These are phyloP conservation scores for Hypoxylon sp. DNA, from an alignment of 2,329 filamentous ascomycete genomes.

Conservation along the genomic window DNA sequence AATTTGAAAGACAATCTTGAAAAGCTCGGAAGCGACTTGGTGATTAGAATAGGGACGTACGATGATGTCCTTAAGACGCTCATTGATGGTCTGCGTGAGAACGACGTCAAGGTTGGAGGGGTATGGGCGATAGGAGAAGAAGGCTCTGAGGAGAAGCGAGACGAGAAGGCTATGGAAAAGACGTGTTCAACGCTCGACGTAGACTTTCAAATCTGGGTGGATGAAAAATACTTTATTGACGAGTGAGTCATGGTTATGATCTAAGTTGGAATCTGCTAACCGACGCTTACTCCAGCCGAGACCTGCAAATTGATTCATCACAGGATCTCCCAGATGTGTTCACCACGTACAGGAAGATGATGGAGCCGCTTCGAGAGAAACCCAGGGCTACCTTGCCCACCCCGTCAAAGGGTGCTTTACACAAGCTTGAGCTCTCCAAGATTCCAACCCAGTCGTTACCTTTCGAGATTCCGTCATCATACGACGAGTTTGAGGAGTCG, in stretches of 20 bases:
- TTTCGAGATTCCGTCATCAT: constrained; percentile 67
- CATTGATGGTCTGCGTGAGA: constrained; percentile 56
- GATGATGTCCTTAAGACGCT: constrained; percentile 67
- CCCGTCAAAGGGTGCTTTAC: constrained; percentile 61
- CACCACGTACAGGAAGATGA: constrained; percentile 75
- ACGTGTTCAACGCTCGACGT: constrained; percentile 61
- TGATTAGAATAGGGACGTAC: constrained; percentile 68
- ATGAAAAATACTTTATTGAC: constrained; percentile 82
- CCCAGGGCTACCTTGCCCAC: constrained; percentile 65
- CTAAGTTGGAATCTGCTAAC: not conserved
- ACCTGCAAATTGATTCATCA: constrained; percentile 65
- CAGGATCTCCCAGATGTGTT: constrained; percentile 76
- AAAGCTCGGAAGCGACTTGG: constrained; percentile 65
- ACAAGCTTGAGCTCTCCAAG: constrained; percentile 55
- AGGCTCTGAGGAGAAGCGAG: constrained; percentile 71
- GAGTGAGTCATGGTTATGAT: constrained; percentile 64
- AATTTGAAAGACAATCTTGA: constrained; percentile 71
- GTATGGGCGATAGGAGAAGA: constrained; percentile 80
- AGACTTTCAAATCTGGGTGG: constrained; percentile 70
- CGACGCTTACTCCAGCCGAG: constrained; percentile 59
- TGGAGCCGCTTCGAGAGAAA: constrained; percentile 73
- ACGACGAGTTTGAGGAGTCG: constrained; percentile 60
- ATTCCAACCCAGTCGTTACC: constrained; percentile 68
- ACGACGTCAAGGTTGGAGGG: constrained; percentile 60
- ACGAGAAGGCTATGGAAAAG: constrained; percentile 64